These are phyloP conservation scores for Alternaria tenuissima DNA, from an alignment of 2,329 filamentous ascomycete species.

Conservation along the genomic window DNA sequence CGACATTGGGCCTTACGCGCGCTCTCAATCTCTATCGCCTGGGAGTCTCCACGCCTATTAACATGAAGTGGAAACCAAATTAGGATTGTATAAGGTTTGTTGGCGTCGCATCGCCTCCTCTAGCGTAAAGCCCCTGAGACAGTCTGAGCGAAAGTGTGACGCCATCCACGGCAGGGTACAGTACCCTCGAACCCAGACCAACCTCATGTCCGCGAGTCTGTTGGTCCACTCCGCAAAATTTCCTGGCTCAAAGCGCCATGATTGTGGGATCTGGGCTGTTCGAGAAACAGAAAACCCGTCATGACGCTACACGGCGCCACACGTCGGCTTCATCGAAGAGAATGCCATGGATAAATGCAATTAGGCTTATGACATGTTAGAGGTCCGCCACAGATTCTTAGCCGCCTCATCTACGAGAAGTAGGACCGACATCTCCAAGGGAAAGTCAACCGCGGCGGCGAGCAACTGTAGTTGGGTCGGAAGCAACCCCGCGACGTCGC, in stretches of 20 bases:
- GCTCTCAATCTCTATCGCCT: not conserved
- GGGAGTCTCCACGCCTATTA: not conserved
- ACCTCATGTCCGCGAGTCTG: not conserved
- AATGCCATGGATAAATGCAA: not conserved
- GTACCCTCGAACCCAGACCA: not conserved
- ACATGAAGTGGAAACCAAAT: not conserved
- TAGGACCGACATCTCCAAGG: not conserved
- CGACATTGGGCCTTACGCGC: not conserved
- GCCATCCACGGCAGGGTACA: not conserved
- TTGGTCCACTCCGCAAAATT: not conserved
- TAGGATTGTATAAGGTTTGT: not conserved
- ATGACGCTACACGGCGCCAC: not conserved
- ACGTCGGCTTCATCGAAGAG: not conserved
- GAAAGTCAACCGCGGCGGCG: not conserved
- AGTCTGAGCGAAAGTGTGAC: not conserved
- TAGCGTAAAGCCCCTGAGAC: not conserved
- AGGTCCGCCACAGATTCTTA: not conserved
- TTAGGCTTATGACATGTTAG: not conserved
- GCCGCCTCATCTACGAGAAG: not conserved
- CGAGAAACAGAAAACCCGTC: not conserved
- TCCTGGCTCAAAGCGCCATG: not conserved
- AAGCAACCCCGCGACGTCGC: not conserved
- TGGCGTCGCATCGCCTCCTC: not conserved
- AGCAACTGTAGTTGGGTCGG: not conserved
- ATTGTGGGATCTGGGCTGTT: not conserved